phyloP scores from a whole-genome alignment of 2,329 filamentous ascomycete genomes.

The Fusarium poae region DNA sequence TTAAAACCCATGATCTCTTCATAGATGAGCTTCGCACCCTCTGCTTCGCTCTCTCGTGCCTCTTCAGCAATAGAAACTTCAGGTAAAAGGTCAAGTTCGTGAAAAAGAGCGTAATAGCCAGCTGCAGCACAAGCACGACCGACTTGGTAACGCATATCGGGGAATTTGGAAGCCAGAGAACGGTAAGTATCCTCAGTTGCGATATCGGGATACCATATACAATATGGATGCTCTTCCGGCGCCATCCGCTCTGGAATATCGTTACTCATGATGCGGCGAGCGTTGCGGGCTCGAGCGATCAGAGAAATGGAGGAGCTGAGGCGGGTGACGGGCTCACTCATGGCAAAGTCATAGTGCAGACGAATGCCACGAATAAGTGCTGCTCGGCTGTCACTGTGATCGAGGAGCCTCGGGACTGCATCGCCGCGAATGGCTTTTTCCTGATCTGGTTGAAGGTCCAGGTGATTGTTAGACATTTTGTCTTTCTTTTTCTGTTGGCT shows the following conservation, averaged over 20 bases:
- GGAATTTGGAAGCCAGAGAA: not conserved
- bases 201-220: slow-evolving; percentile 23
- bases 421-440: slow-evolving; percentile 2
- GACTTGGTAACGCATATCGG: slow-evolving; percentile 17
- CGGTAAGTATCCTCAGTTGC: slow-evolving; percentile 20
- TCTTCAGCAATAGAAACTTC: slow-evolving; percentile 27
- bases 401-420: slow-evolving; percentile 4
- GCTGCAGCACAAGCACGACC: slow-evolving; percentile 25
- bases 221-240: slow-evolving; percentile 13
- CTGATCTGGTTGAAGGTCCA: not conserved
- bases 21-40: slow-evolving; percentile 15
- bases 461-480: not conserved
- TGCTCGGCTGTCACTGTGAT: not conserved
- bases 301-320: not conserved
- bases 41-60: slow-evolving; percentile 9
- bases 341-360: slow-evolving; percentile 13
- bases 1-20: slow-evolving; percentile 13
- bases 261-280: slow-evolving; percentile 28
- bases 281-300: slow-evolving; percentile 13
- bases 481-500: not conserved
- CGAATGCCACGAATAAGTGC: slow-evolving; percentile 2
- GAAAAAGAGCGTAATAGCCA: slow-evolving; percentile 6
- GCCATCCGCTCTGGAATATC: not conserved
- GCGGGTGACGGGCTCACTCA: not conserved
- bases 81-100: slow-evolving; percentile 12